phyloP scores from a whole-genome alignment of 768 basidiomycete species.

The Suillus clintonianus region DNA sequence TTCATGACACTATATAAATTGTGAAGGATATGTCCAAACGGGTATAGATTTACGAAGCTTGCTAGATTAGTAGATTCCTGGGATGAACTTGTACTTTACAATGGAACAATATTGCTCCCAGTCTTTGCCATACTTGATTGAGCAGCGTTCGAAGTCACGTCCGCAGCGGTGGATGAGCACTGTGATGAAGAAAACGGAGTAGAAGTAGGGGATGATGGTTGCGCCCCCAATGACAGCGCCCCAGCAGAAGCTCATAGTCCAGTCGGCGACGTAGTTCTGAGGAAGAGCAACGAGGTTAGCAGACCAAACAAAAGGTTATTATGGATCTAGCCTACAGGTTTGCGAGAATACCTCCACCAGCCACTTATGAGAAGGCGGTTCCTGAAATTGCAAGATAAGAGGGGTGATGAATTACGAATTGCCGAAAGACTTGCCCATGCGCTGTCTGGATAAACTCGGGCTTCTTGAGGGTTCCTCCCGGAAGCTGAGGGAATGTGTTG shows the following conservation, averaged over 20 bases:
- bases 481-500: slow-evolving; percentile 92
- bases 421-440: slow-evolving; percentile 63
- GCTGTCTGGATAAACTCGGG: slow-evolving; percentile 92
- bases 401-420: slow-evolving; percentile 1
- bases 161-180: slow-evolving; percentile 90
- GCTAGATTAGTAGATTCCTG: slow-evolving; percentile 67
- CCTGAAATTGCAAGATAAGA: slow-evolving; percentile 36
- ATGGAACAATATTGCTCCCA: slow-evolving; percentile 89
- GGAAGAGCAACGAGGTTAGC: slow-evolving; percentile 1
- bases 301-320: background rate
- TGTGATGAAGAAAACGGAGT: slow-evolving; percentile 93
- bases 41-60: slow-evolving; percentile 11
- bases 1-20: too few species aligned
- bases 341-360: slow-evolving; percentile 93
- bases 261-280: slow-evolving; percentile 94
- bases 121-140: slow-evolving; percentile 90
- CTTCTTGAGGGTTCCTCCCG: slow-evolving; percentile 78
- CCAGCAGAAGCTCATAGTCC: slow-evolving; percentile 85
- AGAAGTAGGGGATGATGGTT: slow-evolving; percentile 92
- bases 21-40: too few species aligned
- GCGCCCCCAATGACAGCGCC: slow-evolving; percentile 75
- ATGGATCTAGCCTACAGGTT: slow-evolving; percentile 63
- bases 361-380: slow-evolving; percentile 91
- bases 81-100: slow-evolving; percentile 91
- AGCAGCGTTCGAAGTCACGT: slow-evolving; percentile 95